Percentiles rank a stretch among this genome's conserved stretches.
phyloP scores from a whole-genome alignment of 2,329 filamentous ascomycete species.

The Pseudopithomyces chartarum region DNA sequence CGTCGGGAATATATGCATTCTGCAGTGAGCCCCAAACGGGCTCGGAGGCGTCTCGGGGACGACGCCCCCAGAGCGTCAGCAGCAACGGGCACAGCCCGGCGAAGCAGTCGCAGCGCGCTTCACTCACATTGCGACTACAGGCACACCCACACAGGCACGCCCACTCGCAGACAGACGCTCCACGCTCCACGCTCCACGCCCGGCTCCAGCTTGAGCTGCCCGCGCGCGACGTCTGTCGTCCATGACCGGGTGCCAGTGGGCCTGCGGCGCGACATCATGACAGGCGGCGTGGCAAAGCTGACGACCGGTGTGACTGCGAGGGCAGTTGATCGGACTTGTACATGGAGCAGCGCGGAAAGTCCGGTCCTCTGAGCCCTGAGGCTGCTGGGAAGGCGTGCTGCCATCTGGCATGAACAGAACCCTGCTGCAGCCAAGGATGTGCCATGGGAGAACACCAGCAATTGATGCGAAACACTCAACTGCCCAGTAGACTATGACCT shows the following conservation, averaged over 20 bases:
- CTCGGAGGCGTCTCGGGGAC: constrained; percentile 4
- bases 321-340: neutral
- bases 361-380: neutral
- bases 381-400: neutral
- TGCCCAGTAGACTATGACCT: neutral
- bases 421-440: constrained; percentile 5
- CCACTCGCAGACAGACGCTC: constrained; percentile 1
- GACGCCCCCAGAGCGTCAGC: neutral
- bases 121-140: neutral
- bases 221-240: neutral
- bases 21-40: neutral
- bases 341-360: constrained; percentile 1
- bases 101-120: constrained; percentile 1
- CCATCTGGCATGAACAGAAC: constrained; percentile 3
- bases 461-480: constrained; percentile 9
- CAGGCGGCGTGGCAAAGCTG: neutral
- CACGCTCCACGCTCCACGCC: neutral
- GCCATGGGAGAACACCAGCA: neutral
- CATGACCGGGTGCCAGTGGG: neutral
- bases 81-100: constrained; percentile 11
- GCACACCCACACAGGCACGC: constrained; percentile 7
- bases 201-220: neutral
- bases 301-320: neutral
- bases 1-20: constrained; percentile 4
- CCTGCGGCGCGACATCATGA: neutral